Base-by-base conservation (phyloP, 163 green algal species). In the Chloroidium sp. region DNA sequence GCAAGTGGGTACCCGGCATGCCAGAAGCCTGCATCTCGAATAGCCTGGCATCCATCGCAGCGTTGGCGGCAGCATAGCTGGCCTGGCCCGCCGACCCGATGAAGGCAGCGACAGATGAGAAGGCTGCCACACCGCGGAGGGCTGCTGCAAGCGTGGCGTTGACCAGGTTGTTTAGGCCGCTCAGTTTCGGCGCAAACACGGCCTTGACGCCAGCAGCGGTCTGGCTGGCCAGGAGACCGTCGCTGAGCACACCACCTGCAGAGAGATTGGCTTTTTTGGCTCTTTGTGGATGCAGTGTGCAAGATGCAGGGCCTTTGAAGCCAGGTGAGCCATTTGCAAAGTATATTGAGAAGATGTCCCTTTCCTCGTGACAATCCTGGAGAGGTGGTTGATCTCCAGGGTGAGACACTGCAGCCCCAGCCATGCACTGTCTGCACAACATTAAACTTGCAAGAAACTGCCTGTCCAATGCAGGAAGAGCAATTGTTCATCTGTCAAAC, bases 51-150 rank as follows among this genome's bases (percentile, higher is more conserved):
- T 98, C 94, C 80, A 98, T 86, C 0, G 77, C 82, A 0, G 89
- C 90, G 78, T 98, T 98, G 6, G 95, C 95, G 12, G 89, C 93
- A 3, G 83, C 87, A 80, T 98, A 98, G 86, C 96, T 97, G 82
- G 90, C 86, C 85, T 98, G 95, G n/a, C 94, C 95, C 3, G 92
- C 88, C 0, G 87, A 91, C 10, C 95, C 94, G 62, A 97, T 87
- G 14, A 92, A 83, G 3, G 88, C 76, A 1, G 89, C 87, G 8
- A 92, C 87, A 0, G 87, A 92, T 10, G 89, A 93, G 80, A 93
- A 95, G 14, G 68, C 68, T 13, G 1, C n/a, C n/a, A 8, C 60
- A 64, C 6, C 57, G 1, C 2, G 4, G 12, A 82, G 74, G 2
- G 74, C 58, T 3, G 62, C 61, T 1, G 67, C n/a, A 6, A 10